Conservation (phyloP, 2,329 filamentous ascomycete species). For the Fonsecaea pedrosoi region DNA sequence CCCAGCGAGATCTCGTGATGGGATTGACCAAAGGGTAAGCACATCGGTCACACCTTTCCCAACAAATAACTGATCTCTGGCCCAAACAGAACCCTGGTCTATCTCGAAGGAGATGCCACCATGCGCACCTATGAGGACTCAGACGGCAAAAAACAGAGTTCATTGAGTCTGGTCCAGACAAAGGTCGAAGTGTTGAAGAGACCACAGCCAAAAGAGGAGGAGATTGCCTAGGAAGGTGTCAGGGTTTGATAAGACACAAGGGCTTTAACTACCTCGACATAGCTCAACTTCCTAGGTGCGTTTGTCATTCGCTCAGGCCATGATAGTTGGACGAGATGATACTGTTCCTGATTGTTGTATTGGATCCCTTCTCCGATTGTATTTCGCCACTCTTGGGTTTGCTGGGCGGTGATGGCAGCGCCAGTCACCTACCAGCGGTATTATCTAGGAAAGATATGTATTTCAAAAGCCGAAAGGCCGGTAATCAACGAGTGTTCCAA, state of each 20-base stretch:
- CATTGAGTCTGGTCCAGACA: constrained; percentile 81
- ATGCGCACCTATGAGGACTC: constrained; percentile 71
- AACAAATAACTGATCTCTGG: constrained; percentile 17
- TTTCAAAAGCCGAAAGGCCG: neutral
- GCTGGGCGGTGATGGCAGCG: constrained; percentile 3
- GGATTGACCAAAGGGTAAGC: constrained; percentile 84
- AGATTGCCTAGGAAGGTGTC: neutral
- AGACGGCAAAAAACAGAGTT: constrained; percentile 66
- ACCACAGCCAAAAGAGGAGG: constrained; percentile 34
- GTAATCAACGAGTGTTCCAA: neutral
- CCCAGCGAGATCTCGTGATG: constrained; percentile 74
- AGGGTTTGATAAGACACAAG: neutral
- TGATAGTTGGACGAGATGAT: neutral
- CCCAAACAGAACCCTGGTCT: constrained; percentile 71
- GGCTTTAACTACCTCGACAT: neutral
- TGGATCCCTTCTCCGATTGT: constrained; percentile 14
- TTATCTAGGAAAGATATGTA: constrained; percentile 1
- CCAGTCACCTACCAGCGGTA: constrained; percentile 1
- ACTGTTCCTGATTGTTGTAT: constrained; percentile 1
- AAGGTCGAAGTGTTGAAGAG: constrained; percentile 51
- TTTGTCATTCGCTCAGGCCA: neutral
- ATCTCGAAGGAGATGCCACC: constrained; percentile 80
- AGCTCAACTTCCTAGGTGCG: neutral
- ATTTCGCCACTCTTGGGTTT: constrained; percentile 32
- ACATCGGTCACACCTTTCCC: neutral